Percentiles rank a stretch among this genome's conserved stretches.
phyloP scores from a whole-genome alignment of 2,329 filamentous ascomycete species.

The Dothideomycetes sp. region DNA sequence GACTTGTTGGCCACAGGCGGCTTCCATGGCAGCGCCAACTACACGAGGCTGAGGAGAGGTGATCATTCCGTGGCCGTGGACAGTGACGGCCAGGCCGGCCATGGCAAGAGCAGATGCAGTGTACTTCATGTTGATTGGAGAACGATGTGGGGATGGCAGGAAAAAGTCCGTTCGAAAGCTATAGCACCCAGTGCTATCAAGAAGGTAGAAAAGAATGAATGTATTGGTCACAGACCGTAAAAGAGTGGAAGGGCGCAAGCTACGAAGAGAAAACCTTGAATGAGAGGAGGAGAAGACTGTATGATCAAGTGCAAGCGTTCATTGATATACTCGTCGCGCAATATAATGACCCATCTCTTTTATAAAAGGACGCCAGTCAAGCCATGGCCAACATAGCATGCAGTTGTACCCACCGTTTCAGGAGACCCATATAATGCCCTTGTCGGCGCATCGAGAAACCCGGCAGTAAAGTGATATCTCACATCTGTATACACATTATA shows the following conservation, averaged over 20 bases:
- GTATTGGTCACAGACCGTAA: conserved; percentile 22
- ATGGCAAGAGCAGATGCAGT: conserved; percentile 29
- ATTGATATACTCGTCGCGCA: conserved; percentile 8
- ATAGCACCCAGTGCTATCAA: conserved; percentile 15
- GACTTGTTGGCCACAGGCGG: conserved; percentile 44
- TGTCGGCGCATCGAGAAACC: conserved; percentile 1
- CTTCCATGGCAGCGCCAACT: conserved; percentile 40
- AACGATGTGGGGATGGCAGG: conserved; percentile 5
- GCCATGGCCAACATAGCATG: neutral
- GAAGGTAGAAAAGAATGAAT: conserved; percentile 13
- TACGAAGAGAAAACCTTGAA: conserved; percentile 3
- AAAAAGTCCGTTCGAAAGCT: conserved; percentile 5
- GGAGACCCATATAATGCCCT: no score
- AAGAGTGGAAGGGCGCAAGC: conserved; percentile 8
- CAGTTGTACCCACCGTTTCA: conserved; percentile 3
- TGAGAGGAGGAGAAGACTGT: conserved; percentile 1
- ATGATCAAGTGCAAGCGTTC: conserved; percentile 1
- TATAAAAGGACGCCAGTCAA: neutral
- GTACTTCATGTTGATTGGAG: conserved; percentile 19
- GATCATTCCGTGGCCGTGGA: conserved; percentile 44
- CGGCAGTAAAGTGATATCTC: conserved; percentile 6
- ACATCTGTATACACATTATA: conserved; percentile 8
- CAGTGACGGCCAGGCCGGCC: conserved; percentile 34
- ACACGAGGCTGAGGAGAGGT: conserved; percentile 35
- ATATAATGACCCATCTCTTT: conserved; percentile 5